phyloP scores from a whole-genome alignment of 495 filamentous ascomycete species.

The Lasiosphaeria ovina region DNA sequence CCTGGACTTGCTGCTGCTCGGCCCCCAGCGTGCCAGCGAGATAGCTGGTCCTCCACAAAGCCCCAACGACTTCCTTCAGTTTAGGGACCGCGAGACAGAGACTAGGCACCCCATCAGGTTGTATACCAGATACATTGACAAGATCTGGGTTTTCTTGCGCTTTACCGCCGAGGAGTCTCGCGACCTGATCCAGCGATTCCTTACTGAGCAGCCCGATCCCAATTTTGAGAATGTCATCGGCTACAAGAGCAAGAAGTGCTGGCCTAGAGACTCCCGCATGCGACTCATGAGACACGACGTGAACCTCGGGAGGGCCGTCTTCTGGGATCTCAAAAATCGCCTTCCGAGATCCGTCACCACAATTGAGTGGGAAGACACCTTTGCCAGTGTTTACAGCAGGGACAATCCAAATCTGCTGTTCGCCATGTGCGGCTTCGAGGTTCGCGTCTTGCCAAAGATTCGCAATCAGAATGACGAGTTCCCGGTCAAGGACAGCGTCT shows the following conservation, averaged over 20 bases:
- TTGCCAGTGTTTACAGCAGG: slow-evolving; percentile 97
- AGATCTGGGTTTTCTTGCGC: slow-evolving; percentile 96
- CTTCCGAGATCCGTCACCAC: slow-evolving; percentile 92
- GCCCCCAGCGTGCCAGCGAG: slow-evolving; percentile 90
- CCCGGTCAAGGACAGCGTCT: slow-evolving; percentile 94
- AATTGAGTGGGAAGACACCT: slow-evolving; percentile 99
- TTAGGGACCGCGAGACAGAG: slow-evolving; percentile 86
- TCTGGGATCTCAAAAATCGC: slow-evolving; percentile 99
- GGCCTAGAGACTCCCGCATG: slow-evolving; percentile 97
- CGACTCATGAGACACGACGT: slow-evolving; percentile 98
- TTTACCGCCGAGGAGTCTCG: slow-evolving; percentile 92
- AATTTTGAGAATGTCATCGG: slow-evolving; percentile 99
- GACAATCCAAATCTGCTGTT: slow-evolving; percentile 98
- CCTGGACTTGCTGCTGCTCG: slow-evolving; percentile 89
- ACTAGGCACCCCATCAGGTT: slow-evolving; percentile 91
- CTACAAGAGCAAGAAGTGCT: slow-evolving; percentile 99
- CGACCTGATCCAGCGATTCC: slow-evolving; percentile 94
- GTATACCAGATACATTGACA: slow-evolving; percentile 96
- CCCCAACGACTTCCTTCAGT: slow-evolving; percentile 98
- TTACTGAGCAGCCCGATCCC: slow-evolving; percentile 97
- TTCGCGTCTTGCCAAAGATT: slow-evolving; percentile 93
- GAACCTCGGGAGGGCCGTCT: slow-evolving; percentile 94
- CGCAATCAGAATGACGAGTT: slow-evolving; percentile 96
- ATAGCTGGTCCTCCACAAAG: slow-evolving; percentile 95
- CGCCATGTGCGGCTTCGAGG: slow-evolving; percentile 98